Conservation (phyloP, 805 yeast species). For the Zygoascus tannicola region DNA sequence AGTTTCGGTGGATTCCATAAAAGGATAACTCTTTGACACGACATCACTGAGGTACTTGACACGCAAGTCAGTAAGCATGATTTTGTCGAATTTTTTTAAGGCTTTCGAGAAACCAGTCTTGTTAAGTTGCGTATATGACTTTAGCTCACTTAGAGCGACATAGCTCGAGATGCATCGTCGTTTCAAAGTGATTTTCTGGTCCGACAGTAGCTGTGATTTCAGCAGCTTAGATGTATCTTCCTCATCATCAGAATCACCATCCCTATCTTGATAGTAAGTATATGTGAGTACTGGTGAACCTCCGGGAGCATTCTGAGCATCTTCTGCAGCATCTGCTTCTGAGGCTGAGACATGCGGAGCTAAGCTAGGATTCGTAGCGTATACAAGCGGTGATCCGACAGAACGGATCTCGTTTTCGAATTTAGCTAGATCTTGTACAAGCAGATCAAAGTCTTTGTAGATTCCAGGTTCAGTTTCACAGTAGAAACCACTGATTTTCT, state of each 20-base stretch:
- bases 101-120: conserved; percentile 84
- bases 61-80: conserved; percentile 52
- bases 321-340: conserved; percentile 5
- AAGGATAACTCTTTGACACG: conserved; percentile 44
- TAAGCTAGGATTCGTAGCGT: neutral
- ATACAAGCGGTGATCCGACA: neutral
- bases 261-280: neutral
- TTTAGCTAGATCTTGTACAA: conserved; percentile 53
- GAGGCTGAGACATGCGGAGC: neutral
- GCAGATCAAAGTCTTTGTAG: conserved; percentile 42
- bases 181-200: conserved; percentile 45
- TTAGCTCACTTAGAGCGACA: conserved; percentile 71
- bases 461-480: conserved; percentile 53
- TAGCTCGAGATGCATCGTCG: conserved; percentile 56
- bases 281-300: neutral
- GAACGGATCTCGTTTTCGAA: conserved; percentile 41
- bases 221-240: conserved; percentile 17
- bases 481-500: conserved; percentile 70
- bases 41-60: conserved; percentile 43
- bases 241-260: conserved; percentile 7
- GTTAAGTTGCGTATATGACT: conserved; percentile 76
- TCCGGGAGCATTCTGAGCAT: neutral
- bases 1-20: conserved; percentile 39
- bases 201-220: conserved; percentile 29
- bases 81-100: conserved; percentile 85